These are phyloP conservation scores for Xylaria scruposa DNA, from an alignment of 495 filamentous ascomycete species.

Conservation along the genomic window DNA sequence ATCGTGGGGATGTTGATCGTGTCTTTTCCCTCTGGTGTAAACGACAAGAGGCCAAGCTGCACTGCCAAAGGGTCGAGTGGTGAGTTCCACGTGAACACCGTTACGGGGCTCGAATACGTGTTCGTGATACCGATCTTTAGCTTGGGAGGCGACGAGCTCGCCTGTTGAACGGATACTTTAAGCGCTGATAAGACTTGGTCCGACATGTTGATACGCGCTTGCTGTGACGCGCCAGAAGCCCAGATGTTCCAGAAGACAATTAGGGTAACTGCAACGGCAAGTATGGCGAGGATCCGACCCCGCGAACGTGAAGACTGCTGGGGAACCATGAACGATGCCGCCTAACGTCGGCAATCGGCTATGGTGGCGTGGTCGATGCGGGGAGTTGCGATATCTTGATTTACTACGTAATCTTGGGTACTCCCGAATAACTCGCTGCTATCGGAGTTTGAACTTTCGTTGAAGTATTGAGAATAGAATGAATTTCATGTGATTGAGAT, in stretches of 20 bases:
- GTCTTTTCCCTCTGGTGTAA: constrained; percentile 45
- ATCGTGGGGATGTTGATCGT: constrained; percentile 48
- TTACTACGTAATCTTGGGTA: not conserved
- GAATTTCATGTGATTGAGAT: not conserved
- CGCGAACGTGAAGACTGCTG: constrained; percentile 18
- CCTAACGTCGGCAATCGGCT: not conserved
- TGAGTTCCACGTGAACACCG: constrained; percentile 56
- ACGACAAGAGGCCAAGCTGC: constrained; percentile 53
- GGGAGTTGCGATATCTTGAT: constrained; percentile 2
- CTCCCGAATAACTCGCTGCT: not conserved
- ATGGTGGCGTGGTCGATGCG: constrained; percentile 1
- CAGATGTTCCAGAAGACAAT: constrained; percentile 17
- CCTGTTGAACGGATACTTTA: constrained; percentile 39
- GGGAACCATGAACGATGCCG: constrained; percentile 18
- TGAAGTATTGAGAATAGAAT: not conserved
- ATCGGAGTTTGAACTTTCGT: not conserved
- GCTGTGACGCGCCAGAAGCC: constrained; percentile 1
- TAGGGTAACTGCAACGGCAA: not conserved
- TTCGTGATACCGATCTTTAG: constrained; percentile 52
- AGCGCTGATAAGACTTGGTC: constrained; percentile 36
- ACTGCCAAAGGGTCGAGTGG: constrained; percentile 57
- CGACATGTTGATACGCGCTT: constrained; percentile 24
- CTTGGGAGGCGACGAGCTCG: constrained; percentile 32
- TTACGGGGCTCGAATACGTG: constrained; percentile 47
- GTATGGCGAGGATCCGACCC: constrained; percentile 11